Conservation (phyloP, 306 rosid species). For the Rosa persica region DNA sequence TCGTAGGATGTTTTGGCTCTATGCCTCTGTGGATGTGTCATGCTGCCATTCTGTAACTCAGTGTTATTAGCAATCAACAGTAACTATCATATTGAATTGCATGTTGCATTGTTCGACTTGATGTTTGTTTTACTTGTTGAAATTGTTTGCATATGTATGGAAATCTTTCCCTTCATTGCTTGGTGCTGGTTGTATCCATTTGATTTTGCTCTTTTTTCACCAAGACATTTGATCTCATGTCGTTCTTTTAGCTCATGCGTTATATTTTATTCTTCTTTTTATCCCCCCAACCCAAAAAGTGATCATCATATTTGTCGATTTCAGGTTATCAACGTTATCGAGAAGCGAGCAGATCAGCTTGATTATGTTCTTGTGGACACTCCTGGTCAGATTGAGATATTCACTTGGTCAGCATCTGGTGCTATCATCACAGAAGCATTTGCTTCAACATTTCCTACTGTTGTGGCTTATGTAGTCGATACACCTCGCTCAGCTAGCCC, state of each 20-base stretch:
- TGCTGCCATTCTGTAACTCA: not conserved
- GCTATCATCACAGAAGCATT: constrained; percentile 96
- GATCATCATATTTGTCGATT: constrained; percentile 22
- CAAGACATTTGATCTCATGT: not conserved
- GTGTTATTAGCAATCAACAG: not conserved
- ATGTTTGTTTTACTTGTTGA: not conserved
- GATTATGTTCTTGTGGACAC: constrained; percentile 96
- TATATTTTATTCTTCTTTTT: constrained; percentile 4
- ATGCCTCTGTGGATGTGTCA: not conserved
- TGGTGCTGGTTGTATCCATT: not conserved
- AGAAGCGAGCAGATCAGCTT: constrained; percentile 82
- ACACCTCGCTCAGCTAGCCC: constrained; percentile 87
- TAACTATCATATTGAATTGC: not conserved
- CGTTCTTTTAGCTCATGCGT: not conserved
- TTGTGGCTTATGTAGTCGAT: constrained; percentile 75
- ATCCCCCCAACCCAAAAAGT: not conserved
- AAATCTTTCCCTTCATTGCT: not conserved
- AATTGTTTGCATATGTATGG: not conserved
- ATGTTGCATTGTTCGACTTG: not conserved
- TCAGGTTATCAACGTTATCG: constrained; percentile 81
- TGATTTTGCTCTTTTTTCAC: not conserved
- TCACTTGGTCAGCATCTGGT: constrained; percentile 98
- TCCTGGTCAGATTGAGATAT: constrained; percentile 96
- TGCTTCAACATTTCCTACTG: constrained; percentile 98
- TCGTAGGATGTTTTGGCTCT: not conserved